Conservation (phyloP, 352 stramenopile species). For the Aphanomyces stellatus region DNA sequence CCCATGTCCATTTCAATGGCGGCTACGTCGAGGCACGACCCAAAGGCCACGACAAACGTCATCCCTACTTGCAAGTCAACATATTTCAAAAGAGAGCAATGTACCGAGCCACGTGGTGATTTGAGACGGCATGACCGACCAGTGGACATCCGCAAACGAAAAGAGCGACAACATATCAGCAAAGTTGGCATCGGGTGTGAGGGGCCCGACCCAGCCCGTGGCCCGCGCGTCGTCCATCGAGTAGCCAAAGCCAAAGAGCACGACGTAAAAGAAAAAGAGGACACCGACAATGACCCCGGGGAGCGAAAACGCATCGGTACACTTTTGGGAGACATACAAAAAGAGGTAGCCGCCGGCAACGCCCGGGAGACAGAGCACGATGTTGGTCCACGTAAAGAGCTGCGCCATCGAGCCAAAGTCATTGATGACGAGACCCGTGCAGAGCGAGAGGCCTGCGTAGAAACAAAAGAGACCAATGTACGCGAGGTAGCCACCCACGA, state of each 20-base stretch:
- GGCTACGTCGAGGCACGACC: conserved; percentile 94
- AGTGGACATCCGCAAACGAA: conserved; percentile 88
- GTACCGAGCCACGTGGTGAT: conserved; percentile 83
- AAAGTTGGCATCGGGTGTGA: conserved; percentile 46
- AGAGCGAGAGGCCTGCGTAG: conserved; percentile 86
- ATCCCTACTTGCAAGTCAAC: conserved; percentile 40
- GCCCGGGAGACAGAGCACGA: conserved; percentile 81
- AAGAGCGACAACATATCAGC: conserved; percentile 82
- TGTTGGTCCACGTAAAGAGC: conserved; percentile 47
- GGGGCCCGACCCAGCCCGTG: conserved; percentile 85
- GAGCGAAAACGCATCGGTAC: conserved; percentile 62
- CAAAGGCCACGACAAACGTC: conserved; percentile 97
- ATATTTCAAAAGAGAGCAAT: neutral
- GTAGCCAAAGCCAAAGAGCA: conserved; percentile 61
- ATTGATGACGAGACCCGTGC: conserved; percentile 87
- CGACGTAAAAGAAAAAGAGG: conserved; percentile 85
- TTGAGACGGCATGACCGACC: conserved; percentile 82
- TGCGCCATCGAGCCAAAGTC: conserved; percentile 71
- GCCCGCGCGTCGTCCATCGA: conserved; percentile 87
- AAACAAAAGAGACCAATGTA: conserved; percentile 97
- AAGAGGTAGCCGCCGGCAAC: conserved; percentile 75
- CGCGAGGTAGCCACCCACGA: conserved; percentile 96
- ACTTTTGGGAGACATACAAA: conserved; percentile 74
- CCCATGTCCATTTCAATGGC: conserved; percentile 97
- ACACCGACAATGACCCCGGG: conserved; percentile 81